These are phyloP conservation scores for Cymbopogon citratus DNA, from an alignment of 176 grass and related monocot species.

Conservation along the genomic window DNA sequence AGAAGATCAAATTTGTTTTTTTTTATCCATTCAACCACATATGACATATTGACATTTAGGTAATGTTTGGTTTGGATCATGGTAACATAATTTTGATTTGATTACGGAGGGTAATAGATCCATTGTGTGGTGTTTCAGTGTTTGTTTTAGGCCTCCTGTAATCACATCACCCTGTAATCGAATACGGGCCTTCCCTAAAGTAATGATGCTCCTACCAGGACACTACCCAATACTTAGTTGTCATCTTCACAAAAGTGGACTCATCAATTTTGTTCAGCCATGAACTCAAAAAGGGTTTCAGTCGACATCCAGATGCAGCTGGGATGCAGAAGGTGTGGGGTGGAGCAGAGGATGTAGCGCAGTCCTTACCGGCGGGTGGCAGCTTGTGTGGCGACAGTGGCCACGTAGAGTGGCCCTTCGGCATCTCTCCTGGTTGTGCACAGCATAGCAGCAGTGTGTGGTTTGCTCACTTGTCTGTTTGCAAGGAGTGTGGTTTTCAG, in stretches of 20 bases:
- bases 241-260: background rate
- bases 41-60: background rate
- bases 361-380: background rate
- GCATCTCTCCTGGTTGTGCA: background rate
- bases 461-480: background rate
- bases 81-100: background rate
- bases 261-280: background rate
- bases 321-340: background rate
- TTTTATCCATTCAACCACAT: conserved; percentile 5
- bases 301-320: background rate
- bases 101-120: background rate
- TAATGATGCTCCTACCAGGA: background rate
- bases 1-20: background rate
- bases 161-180: background rate
- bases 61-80: background rate
- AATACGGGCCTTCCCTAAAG: background rate
- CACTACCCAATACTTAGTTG: background rate
- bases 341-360: background rate
- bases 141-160: background rate
- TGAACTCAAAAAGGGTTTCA: background rate
- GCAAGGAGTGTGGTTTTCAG: background rate
- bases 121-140: background rate
- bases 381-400: background rate
- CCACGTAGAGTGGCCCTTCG: too few relatives aligned
- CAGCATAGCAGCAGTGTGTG: background rate